Evolutionary conservation across 1,284 basidiomycete genomes (phyloP).

Genomic region (Moesziomyces sp.): DNA sequence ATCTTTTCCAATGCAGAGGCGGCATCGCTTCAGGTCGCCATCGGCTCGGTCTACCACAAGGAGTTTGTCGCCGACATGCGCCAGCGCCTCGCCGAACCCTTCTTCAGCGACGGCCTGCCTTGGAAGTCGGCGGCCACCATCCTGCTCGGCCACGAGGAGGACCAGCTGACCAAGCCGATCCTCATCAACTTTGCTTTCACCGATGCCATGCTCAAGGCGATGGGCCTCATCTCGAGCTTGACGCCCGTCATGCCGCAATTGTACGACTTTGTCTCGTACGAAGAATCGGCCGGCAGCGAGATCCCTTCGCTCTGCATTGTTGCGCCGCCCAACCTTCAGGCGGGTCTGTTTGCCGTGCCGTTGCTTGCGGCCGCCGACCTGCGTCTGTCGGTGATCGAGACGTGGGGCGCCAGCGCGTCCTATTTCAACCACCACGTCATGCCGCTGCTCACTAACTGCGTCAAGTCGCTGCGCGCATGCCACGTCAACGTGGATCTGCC

Average conservation of each 20-base stretch:
- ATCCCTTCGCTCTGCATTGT: constrained; percentile 38
- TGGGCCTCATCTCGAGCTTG: constrained; percentile 32
- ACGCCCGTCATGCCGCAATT: constrained; percentile 41
- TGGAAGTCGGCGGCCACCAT: constrained; percentile 39
- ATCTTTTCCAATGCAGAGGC: constrained; percentile 43
- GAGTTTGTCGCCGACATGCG: constrained; percentile 44
- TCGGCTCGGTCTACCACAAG: constrained; percentile 41
- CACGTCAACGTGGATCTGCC: constrained; percentile 38
- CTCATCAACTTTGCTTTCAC: constrained; percentile 43
- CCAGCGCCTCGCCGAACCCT: constrained; percentile 28
- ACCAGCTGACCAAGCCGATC: constrained; percentile 30
- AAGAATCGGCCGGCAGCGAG: constrained; percentile 33
- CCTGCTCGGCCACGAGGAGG: constrained; percentile 34
- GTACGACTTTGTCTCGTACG: constrained; percentile 43
- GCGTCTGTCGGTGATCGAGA: constrained; percentile 38
- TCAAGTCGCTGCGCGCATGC: constrained; percentile 40
- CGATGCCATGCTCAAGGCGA: constrained; percentile 37
- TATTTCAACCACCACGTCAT: constrained; percentile 44
- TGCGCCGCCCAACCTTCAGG: constrained; percentile 36
- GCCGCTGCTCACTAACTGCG: constrained; percentile 37
- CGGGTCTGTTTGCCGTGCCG: constrained; percentile 38
- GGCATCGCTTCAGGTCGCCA: constrained; percentile 24
- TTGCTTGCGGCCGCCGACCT: constrained; percentile 41
- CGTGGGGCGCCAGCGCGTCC: constrained; percentile 37
- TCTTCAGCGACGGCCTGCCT: constrained; percentile 20